Percentiles rank a stretch among this genome's conserved stretches.
Evolutionary conservation across 306 rosid genomes (phyloP).

Genomic region (Dalbergia oliveri): DNA sequence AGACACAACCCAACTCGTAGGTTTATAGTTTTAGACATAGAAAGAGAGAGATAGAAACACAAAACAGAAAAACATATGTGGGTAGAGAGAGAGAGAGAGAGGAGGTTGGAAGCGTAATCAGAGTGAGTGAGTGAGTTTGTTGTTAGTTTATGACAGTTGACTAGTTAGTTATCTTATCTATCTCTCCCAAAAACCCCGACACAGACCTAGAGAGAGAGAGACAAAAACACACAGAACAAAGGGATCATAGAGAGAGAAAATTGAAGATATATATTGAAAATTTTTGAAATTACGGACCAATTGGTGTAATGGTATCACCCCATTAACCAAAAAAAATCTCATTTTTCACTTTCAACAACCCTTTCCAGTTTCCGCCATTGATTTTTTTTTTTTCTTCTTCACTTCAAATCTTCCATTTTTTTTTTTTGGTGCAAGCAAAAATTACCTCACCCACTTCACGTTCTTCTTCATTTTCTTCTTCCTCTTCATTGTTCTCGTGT

Average conservation of each 20-base stretch:
- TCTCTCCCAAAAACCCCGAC: slow-evolving; percentile 66
- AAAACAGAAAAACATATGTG: slow-evolving; percentile 35
- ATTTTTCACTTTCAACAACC: slow-evolving; percentile 52
- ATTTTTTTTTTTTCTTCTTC: not conserved
- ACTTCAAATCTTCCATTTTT: not conserved
- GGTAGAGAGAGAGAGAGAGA: slow-evolving; percentile 55
- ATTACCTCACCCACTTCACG: slow-evolving; percentile 74
- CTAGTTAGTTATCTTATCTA: slow-evolving; percentile 62
- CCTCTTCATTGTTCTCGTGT: slow-evolving; percentile 20
- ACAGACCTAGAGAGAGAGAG: slow-evolving; percentile 60
- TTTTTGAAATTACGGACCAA: slow-evolving; percentile 67
- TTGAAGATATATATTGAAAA: slow-evolving; percentile 18
- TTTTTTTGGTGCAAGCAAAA: not conserved
- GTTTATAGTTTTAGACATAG: slow-evolving; percentile 21
- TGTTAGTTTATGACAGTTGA: slow-evolving; percentile 81
- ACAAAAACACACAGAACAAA: slow-evolving; percentile 40
- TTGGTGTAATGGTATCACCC: slow-evolving; percentile 48
- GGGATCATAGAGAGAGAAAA: slow-evolving; percentile 43
- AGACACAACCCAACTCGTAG: slow-evolving; percentile 45
- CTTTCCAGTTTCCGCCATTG: not conserved
- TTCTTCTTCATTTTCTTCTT: slow-evolving; percentile 54
- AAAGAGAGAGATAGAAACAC: slow-evolving; percentile 46
- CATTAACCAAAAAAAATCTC: slow-evolving; percentile 36
- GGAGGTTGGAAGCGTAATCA: slow-evolving; percentile 65
- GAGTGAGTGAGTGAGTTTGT: slow-evolving; percentile 51